A percentile compares a stretch with the other conserved stretches of the same genome.
phyloP scores from a whole-genome alignment of 2,329 filamentous ascomycete species.

The Bisporella sp. region DNA sequence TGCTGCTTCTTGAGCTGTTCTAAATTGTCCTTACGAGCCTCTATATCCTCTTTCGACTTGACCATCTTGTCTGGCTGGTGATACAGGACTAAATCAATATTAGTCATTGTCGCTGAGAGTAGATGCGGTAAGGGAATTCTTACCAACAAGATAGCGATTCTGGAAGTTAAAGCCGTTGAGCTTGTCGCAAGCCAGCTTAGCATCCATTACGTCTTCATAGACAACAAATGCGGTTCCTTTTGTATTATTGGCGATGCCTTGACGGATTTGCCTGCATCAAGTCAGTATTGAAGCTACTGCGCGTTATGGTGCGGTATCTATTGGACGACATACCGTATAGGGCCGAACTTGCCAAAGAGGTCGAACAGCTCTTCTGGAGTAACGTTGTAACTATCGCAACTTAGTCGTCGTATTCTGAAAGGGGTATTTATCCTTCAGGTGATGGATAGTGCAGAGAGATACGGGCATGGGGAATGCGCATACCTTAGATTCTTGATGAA shows the following conservation, averaged over 20 bases:
- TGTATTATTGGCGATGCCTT: constrained; percentile 93
- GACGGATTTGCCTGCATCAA: constrained; percentile 77
- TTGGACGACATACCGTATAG: constrained; percentile 68
- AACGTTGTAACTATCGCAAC: constrained; percentile 79
- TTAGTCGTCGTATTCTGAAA: constrained; percentile 36
- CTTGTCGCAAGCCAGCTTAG: constrained; percentile 98
- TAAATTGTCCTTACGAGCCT: constrained; percentile 91
- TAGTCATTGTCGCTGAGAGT: constrained; percentile 7
- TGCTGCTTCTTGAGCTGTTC: constrained; percentile 97
- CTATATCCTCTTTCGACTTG: constrained; percentile 88
- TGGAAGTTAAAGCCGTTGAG: constrained; percentile 99
- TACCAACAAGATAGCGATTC: constrained; percentile 97
- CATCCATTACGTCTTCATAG: constrained; percentile 98
- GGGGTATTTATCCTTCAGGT: background rate
- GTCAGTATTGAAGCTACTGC: constrained; percentile 6
- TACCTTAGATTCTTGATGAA: constrained; percentile 99
- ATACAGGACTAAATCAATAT: constrained; percentile 50
- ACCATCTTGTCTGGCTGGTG: constrained; percentile 74
- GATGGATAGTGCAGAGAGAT: background rate
- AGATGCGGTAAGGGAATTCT: constrained; percentile 31
- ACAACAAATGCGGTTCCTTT: constrained; percentile 99
- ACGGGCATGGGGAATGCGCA: constrained; percentile 23
- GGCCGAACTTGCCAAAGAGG: constrained; percentile 95
- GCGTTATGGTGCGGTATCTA: constrained; percentile 9
- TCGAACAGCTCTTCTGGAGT: constrained; percentile 97